phyloP scores from a whole-genome alignment of 202 grass and related monocot genomes.

The Musa balbisiana region DNA sequence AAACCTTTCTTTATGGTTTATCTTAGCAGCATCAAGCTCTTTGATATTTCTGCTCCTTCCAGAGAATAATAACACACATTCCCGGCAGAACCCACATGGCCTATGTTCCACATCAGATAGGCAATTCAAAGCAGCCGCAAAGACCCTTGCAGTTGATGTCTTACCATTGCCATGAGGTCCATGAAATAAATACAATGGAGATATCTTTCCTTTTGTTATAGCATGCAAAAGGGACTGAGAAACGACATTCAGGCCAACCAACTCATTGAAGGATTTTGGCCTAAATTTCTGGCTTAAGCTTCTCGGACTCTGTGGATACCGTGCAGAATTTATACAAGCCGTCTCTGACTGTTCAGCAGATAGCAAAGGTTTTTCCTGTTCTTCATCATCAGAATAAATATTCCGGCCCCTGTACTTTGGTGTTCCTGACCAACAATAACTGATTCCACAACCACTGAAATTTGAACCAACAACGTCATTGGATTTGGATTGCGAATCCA shows the following conservation, averaged over 20 bases:
- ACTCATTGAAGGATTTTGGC: slow-evolving; percentile 77
- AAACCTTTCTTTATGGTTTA: slow-evolving; percentile 59
- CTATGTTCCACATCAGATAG: slow-evolving; percentile 79
- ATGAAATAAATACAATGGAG: slow-evolving; percentile 94
- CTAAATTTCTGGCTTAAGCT: slow-evolving; percentile 96
- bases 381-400: slow-evolving; percentile 77
- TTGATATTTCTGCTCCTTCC: slow-evolving; percentile 84
- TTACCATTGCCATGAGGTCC: slow-evolving; percentile 87
- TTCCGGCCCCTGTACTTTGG: slow-evolving; percentile 64
- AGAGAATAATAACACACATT: slow-evolving; percentile 79
- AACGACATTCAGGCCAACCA: slow-evolving; percentile 81
- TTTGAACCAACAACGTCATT: slow-evolving; percentile 85
- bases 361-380: slow-evolving; percentile 69
- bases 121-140: slow-evolving; percentile 89
- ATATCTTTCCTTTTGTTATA: slow-evolving; percentile 77
- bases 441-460: slow-evolving; percentile 95
- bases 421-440: slow-evolving; percentile 94
- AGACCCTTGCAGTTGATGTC: slow-evolving; percentile 74
- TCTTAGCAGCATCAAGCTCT: slow-evolving; percentile 76
- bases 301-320: slow-evolving; percentile 58
- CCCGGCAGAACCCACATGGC: slow-evolving; percentile 84
- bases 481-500: slow-evolving; percentile 59
- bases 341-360: slow-evolving; percentile 52
- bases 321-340: slow-evolving; percentile 39
- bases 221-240: slow-evolving; percentile 82